These are phyloP conservation scores for Mycena pura DNA, from an alignment of 768 basidiomycete genomes.

Conservation along the genomic window DNA sequence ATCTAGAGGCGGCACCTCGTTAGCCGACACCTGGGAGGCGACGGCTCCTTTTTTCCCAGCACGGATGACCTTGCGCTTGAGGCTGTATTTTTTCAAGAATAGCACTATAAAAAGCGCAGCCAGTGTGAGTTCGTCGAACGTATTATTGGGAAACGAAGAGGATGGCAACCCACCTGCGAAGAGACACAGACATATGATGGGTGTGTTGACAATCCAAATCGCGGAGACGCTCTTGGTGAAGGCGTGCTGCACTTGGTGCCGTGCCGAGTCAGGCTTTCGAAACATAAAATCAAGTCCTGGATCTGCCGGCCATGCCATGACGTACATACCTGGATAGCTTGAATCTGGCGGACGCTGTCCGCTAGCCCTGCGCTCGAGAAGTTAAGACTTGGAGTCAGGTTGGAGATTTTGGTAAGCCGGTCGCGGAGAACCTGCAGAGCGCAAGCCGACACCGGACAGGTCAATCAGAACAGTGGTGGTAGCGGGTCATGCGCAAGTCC, in stretches of 20 bases:
- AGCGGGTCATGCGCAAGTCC: no score
- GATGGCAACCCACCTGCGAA: constrained; percentile 6
- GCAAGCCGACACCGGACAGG: not conserved
- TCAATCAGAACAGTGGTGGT: no score
- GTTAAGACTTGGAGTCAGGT: constrained; percentile 11
- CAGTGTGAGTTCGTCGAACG: not conserved
- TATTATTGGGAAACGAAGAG: no score
- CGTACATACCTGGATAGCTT: constrained; percentile 6
- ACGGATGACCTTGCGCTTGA: constrained; percentile 24
- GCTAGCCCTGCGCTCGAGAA: constrained; percentile 15
- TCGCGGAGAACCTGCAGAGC: constrained; percentile 3
- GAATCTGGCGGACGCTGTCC: constrained; percentile 16
- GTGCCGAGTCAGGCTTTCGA: constrained; percentile 15
- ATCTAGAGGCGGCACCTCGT: not conserved
- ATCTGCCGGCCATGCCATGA: no score
- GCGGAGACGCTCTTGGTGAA: constrained; percentile 22
- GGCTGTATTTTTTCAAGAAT: constrained; percentile 24
- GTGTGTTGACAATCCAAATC: constrained; percentile 23
- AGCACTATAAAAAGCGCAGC: constrained; percentile 11
- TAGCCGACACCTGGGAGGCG: not conserved
- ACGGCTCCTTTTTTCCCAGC: constrained; percentile 5
- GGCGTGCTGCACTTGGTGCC: constrained; percentile 18
- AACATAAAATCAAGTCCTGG: not conserved
- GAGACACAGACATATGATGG: constrained; percentile 17
- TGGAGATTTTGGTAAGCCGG: constrained; percentile 12